phyloP scores from a whole-genome alignment of 2,329 filamentous ascomycete species.

The Talaromyces islandicus region DNA sequence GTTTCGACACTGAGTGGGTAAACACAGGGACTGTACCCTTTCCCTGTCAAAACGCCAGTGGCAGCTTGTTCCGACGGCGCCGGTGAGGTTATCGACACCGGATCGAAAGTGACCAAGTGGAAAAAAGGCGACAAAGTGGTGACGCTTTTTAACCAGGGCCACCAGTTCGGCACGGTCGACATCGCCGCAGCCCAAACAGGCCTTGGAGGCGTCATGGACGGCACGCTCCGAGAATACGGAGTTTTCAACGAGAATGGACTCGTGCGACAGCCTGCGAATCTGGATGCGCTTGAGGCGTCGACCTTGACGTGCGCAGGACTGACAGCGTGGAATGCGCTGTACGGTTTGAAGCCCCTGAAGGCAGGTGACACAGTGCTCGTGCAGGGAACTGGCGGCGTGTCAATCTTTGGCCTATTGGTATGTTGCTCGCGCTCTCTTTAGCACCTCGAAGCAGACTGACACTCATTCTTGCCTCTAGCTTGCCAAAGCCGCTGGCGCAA shows the following conservation, averaged over 20 bases:
- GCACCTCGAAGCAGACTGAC: background rate
- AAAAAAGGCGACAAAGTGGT: slow-evolving; percentile 53
- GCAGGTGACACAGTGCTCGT: slow-evolving; percentile 53
- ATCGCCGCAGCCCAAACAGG: slow-evolving; percentile 44
- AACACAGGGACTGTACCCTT: slow-evolving; percentile 27
- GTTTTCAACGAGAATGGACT: slow-evolving; percentile 64
- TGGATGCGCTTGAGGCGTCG: slow-evolving; percentile 49
- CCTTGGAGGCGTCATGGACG: slow-evolving; percentile 63
- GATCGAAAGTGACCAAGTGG: slow-evolving; percentile 51
- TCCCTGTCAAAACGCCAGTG: slow-evolving; percentile 25
- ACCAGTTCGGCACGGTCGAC: slow-evolving; percentile 46
- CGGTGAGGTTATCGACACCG: slow-evolving; percentile 46
- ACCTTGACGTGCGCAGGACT: slow-evolving; percentile 57
- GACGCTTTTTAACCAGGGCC: slow-evolving; percentile 54
- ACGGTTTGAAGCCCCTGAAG: slow-evolving; percentile 49
- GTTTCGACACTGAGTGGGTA: background rate
- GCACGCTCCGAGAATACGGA: slow-evolving; percentile 61
- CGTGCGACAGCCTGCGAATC: slow-evolving; percentile 54
- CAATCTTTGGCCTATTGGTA: slow-evolving; percentile 50
- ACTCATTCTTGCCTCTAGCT: background rate
- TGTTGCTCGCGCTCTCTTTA: background rate
- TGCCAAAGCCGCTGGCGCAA: slow-evolving; percentile 41
- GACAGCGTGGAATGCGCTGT: slow-evolving; percentile 37
- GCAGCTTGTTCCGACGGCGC: slow-evolving; percentile 34
- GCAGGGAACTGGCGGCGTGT: slow-evolving; percentile 57